Base-by-base conservation (phyloP, 352 stramenopile species). In the Globisporangium irregulare region DNA sequence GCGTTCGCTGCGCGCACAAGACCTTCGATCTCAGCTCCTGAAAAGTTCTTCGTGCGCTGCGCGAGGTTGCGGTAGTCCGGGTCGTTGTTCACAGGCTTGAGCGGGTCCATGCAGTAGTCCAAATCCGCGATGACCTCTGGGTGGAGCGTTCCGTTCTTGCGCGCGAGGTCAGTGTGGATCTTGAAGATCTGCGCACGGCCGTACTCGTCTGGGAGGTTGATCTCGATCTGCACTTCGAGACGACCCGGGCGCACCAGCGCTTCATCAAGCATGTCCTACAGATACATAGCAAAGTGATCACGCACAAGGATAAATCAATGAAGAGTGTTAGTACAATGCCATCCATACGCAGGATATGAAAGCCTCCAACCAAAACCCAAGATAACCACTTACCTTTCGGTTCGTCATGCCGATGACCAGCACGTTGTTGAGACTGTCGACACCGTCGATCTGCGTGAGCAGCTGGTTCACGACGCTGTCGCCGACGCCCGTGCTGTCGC, bases 371-470 rank as follows among this genome's bases (percentile, higher is more conserved):
- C 12, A 25, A 12, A 10, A 18, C 6, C 38, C n/a, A 32, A 20
- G 9, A 10, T 12, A 58, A 66, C 24, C 20, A n/a, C 66, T 51
- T 36, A 92, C 97, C 81, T 99, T 99, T 70, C 98, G 82, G 80
- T 99, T 99, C 24, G 98, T 99, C 98, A 99, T 99, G 55, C 98
- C 98, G 73, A 99, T 99, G 41, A 99, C 86, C 15, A 99, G 80
- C 66, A 99, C 97, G 84, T 99, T 99, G 77, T 99, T 99, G 24
- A 99, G 83, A 32, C 94, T 98, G 78, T 99, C 97, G 48, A 99
- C 98, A 75, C 98, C 98, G 84, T 99, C 98, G 73, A 99, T 99
- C 79, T 99, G 99, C 38, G 95, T 98, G 43, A 99, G 85, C 27
- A 99, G 77, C 85, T 99, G 98, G 77, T 99, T 99, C 62, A 99